Base-by-base conservation (phyloP, 306 rosid species). In the Cicer arietinum region DNA sequence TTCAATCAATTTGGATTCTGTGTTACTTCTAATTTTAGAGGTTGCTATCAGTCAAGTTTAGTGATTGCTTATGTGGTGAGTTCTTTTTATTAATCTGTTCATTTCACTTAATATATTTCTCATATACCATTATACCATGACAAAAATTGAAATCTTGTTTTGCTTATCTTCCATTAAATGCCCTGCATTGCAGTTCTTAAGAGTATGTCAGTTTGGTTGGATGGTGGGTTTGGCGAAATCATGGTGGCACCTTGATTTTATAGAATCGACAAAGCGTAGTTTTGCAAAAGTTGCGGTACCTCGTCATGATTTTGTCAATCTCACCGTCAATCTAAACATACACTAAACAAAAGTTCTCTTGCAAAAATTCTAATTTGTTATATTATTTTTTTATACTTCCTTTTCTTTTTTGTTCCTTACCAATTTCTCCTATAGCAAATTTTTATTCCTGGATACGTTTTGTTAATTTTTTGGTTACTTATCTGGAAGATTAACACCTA, bases 401-500 rank as follows among this genome's bases (percentile, higher is more conserved):
- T 37, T 53, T 42, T 48, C 35, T 58, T 71, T 39, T 70, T 83
- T 65, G 48, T 58, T 79, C 40, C 78, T 63, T 74, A 56, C 57
- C n/a, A 10, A 25, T 17, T 70, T 71, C 58, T 69, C 39, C 20
- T 16, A 51, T 46, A 46, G 54, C 62, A 5, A 10, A 43, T 62
- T 64, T 44, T 50, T 7, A 71, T 77, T 6, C 59, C 62, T 66
- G 57, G 40, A 67, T 73, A 58, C 13, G 48, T 20, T 14, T 68
- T 69, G 71, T 51, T 67, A 9, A 75, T 68, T 78, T 60, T 83
- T 70, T 69, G 25, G 59, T 62, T 71, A 45, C 13, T 54, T 40
- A 10, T n/a, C 60, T 10, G 72, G 61, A 60, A 39, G 53, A 58
- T 54, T 73, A 59, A 80, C 75, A 16, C 67, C 43, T 75, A 54